Evolutionary conservation across 2,329 filamentous ascomycete genomes (phyloP).

Genomic region (Laburnicola sp.): DNA sequence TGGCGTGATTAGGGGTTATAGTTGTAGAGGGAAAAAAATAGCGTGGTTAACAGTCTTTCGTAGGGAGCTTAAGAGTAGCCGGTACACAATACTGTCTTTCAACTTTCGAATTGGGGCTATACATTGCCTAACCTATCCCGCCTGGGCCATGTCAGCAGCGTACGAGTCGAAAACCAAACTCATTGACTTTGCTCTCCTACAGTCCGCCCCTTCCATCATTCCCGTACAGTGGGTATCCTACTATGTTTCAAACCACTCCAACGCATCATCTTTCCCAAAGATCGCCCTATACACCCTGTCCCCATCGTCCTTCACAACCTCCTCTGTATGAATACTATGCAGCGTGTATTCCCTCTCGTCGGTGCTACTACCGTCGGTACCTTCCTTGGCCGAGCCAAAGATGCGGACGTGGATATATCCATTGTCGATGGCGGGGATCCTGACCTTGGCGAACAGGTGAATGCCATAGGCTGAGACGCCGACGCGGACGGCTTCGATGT

Average conservation of each 20-base stretch:
- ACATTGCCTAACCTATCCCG: no score
- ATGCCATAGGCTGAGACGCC: conserved; percentile 38
- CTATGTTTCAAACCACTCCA: conserved; percentile 44
- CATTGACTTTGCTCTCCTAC: no score
- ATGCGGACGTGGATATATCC: conserved; percentile 39
- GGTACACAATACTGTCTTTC: no score
- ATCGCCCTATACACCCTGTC: conserved; percentile 38
- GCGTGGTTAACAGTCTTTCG: no score
- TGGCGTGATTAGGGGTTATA: no score
- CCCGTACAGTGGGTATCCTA: conserved; percentile 7
- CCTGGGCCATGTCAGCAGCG: no score
- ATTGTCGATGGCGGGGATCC: conserved; percentile 26
- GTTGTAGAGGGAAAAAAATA: no score
- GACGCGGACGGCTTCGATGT: conserved; percentile 35
- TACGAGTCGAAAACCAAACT: no score
- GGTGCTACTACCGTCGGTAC: conserved; percentile 35
- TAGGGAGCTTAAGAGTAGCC: no score
- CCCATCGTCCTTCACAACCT: conserved; percentile 33
- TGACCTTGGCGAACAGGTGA: conserved; percentile 38
- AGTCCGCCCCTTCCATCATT: no score
- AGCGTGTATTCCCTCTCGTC: conserved; percentile 40
- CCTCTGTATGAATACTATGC: conserved; percentile 42
- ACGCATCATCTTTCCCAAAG: conserved; percentile 33
- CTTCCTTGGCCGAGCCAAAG: conserved; percentile 38
- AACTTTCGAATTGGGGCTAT: no score